These are phyloP conservation scores for Solanum corneliomulleri DNA, from an alignment of 257 asterid genomes.

Conservation along the genomic window DNA sequence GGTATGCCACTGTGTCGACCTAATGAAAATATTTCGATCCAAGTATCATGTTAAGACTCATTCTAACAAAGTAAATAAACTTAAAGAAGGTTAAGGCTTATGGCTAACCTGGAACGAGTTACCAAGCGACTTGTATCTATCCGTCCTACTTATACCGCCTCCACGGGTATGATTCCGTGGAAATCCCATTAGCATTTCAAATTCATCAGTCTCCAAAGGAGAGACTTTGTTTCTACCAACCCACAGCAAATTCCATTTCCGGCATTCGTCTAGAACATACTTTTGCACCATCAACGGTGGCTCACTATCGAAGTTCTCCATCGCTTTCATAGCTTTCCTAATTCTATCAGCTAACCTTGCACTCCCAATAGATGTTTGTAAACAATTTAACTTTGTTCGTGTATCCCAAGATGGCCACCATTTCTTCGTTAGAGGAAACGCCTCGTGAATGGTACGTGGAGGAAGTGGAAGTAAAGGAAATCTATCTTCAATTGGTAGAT, in stretches of 20 bases:
- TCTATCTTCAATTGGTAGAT: constrained; percentile 21
- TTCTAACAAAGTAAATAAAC: neutral
- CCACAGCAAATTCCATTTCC: constrained; percentile 92
- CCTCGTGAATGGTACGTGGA: constrained; percentile 27
- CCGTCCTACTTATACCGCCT: constrained; percentile 85
- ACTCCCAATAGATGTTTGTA: constrained; percentile 36
- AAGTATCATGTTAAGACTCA: neutral
- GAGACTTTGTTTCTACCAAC: constrained; percentile 79
- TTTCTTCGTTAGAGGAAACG: constrained; percentile 27
- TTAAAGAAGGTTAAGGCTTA: neutral
- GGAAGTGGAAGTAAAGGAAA: constrained; percentile 26
- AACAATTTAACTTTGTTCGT: constrained; percentile 26
- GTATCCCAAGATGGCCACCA: constrained; percentile 54
- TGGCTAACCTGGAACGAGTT: constrained; percentile 77
- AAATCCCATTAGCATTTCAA: constrained; percentile 72
- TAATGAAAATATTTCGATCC: neutral
- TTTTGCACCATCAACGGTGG: constrained; percentile 48
- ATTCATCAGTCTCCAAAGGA: constrained; percentile 81
- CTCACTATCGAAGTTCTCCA: constrained; percentile 17
- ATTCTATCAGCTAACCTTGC: constrained; percentile 28
- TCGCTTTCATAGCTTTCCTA: constrained; percentile 14
- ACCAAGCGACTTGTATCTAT: constrained; percentile 72
- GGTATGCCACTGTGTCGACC: constrained; percentile 94
- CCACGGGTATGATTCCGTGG: constrained; percentile 87
- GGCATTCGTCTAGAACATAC: constrained; percentile 44